Conservation (phyloP, 2,329 filamentous ascomycete species). For the Penicillium sp. region DNA sequence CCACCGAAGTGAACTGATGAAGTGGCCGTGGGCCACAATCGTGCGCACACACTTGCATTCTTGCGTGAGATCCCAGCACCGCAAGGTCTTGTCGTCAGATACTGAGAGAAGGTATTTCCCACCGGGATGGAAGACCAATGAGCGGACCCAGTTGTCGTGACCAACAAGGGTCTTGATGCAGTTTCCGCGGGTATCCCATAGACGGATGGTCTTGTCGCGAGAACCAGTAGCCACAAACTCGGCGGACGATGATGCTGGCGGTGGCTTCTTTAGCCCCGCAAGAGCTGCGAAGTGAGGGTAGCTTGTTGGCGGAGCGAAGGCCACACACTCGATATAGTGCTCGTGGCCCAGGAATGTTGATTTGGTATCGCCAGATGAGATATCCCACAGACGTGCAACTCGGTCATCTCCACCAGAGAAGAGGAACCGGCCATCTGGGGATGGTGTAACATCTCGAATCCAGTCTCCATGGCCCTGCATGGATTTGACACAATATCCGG, state of each 20-base stretch:
- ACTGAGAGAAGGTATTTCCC: constrained; percentile 86
- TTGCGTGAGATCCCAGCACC: constrained; percentile 91
- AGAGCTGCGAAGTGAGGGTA: constrained; percentile 75
- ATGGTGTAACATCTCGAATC: constrained; percentile 85
- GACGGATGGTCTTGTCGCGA: constrained; percentile 82
- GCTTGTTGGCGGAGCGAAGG: constrained; percentile 74
- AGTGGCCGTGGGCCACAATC: constrained; percentile 73
- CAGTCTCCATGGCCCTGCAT: constrained; percentile 80
- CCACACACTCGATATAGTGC: constrained; percentile 80
- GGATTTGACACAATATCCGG: constrained; percentile 90
- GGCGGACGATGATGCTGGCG: constrained; percentile 68
- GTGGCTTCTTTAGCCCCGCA: constrained; percentile 79
- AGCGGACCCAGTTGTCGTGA: constrained; percentile 93
- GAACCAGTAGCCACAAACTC: constrained; percentile 89
- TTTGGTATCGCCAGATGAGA: constrained; percentile 71
- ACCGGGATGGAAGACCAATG: constrained; percentile 81
- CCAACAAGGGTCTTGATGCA: constrained; percentile 80
- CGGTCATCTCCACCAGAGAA: constrained; percentile 80
- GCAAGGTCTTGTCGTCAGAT: constrained; percentile 84
- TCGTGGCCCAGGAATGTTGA: constrained; percentile 82
- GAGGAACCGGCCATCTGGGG: constrained; percentile 77
- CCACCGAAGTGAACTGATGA: constrained; percentile 84
- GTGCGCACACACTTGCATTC: constrained; percentile 87
- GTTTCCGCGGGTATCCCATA: constrained; percentile 84
- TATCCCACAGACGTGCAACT: constrained; percentile 80